These are phyloP conservation scores for Penicillium sp. DNA, from an alignment of 2,329 filamentous ascomycete species.

Conservation along the genomic window DNA sequence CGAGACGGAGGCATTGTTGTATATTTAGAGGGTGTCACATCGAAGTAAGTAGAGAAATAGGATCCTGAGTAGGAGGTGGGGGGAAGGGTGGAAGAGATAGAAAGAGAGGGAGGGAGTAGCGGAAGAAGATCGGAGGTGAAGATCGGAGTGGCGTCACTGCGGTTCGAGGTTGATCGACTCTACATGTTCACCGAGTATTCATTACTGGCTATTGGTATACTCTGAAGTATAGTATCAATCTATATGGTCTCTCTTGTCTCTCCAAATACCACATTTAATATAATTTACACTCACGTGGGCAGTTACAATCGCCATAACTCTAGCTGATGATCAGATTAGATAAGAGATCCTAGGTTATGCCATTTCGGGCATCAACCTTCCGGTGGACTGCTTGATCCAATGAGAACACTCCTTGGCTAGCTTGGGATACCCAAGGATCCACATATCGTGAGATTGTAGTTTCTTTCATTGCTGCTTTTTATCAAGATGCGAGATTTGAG, in stretches of 20 bases:
- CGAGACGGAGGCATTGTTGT: conserved; percentile 4
- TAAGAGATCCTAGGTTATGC: conserved; percentile 5
- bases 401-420: not conserved
- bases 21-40: not conserved
- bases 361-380: conserved; percentile 2
- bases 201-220: not conserved
- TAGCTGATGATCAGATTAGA: conserved; percentile 27
- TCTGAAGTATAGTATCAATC: not conserved
- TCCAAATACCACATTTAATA: not conserved
- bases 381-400: not conserved
- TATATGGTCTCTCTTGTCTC: too few relatives aligned
- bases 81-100: not conserved
- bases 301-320: not conserved
- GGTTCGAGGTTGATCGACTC: not conserved
- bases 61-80: not conserved
- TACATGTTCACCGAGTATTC: not conserved
- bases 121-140: conserved; percentile 1
- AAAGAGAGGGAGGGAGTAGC: not conserved
- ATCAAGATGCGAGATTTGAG: conserved; percentile 48
- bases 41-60: not conserved
- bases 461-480: conserved; percentile 40
- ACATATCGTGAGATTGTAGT: conserved; percentile 12
- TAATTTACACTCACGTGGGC: not conserved
- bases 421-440: conserved; percentile 8
- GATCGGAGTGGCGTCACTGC: conserved; percentile 8